These are phyloP conservation scores for Phytophthora ramorum DNA, from an alignment of 352 stramenopile species.

Conservation along the genomic window DNA sequence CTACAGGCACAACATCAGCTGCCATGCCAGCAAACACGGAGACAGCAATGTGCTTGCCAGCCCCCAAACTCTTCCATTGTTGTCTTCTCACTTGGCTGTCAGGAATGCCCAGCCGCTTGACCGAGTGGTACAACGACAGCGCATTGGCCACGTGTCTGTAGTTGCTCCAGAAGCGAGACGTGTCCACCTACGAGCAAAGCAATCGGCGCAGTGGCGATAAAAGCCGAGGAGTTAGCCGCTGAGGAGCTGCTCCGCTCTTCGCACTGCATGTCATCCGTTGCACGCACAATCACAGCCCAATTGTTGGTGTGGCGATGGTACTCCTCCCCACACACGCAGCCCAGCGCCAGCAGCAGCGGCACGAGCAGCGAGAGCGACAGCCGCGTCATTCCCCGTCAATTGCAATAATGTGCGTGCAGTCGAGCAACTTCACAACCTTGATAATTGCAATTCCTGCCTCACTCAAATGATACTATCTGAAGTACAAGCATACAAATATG, in stretches of 20 bases:
- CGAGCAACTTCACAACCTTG: not conserved
- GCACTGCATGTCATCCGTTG: not conserved
- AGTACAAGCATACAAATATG: conserved; percentile 3
- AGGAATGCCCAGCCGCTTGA: conserved; percentile 93
- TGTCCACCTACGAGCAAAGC: conserved; percentile 77
- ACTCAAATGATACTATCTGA: not conserved
- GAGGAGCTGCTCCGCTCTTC: not conserved
- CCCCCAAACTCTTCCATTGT: not conserved
- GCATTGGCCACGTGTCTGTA: conserved; percentile 97
- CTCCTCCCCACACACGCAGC: conserved; percentile 28
- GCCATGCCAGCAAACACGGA: not conserved
- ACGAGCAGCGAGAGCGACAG: conserved; percentile 33
- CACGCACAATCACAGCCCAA: conserved; percentile 81
- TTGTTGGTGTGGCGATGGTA: conserved; percentile 88
- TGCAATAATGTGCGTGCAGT: conserved; percentile 17
- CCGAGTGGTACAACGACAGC: conserved; percentile 94
- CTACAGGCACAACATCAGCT: conserved; percentile 29
- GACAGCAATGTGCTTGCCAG: not conserved
- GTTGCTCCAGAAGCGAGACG: conserved; percentile 98
- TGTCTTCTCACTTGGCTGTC: conserved; percentile 88
- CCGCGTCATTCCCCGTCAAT: conserved; percentile 24
- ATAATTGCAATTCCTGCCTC: not conserved
- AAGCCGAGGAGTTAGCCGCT: not conserved
- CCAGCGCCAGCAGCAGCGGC: conserved; percentile 33
- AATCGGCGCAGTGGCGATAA: not conserved